Evolutionary conservation across 805 yeast species (phyloP).

Genomic region (Schwanniomyces pseudopolymorphus): DNA sequence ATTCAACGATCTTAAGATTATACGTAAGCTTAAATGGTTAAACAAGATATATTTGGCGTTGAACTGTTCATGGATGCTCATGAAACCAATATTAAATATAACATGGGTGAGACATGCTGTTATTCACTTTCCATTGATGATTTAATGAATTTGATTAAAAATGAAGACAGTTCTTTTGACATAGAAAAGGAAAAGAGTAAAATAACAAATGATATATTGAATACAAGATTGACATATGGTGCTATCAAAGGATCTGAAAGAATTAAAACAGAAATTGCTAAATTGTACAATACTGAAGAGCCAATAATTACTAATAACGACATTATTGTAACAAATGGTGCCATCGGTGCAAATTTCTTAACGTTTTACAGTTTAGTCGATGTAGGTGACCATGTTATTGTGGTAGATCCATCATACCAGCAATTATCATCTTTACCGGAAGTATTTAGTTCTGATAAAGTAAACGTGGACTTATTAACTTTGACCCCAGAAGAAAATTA

Average conservation of each 20-base stretch:
- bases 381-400: slow-evolving; percentile 47
- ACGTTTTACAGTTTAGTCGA: slow-evolving; percentile 43
- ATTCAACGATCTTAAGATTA: background rate
- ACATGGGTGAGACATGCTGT: slow-evolving; percentile 55
- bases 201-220: slow-evolving; percentile 14
- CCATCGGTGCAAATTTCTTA: slow-evolving; percentile 55
- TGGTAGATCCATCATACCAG: slow-evolving; percentile 50
- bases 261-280: slow-evolving; percentile 35
- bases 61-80: slow-evolving; percentile 55
- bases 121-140: slow-evolving; percentile 43
- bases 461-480: slow-evolving; percentile 32
- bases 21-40: slow-evolving; percentile 28
- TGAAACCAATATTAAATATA: slow-evolving; percentile 39
- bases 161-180: background rate
- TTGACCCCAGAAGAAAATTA: slow-evolving; percentile 33
- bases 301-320: slow-evolving; percentile 25
- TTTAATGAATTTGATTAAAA: slow-evolving; percentile 22
- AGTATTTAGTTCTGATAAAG: slow-evolving; percentile 39
- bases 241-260: slow-evolving; percentile 46
- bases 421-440: slow-evolving; percentile 49
- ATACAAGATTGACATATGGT: slow-evolving; percentile 42
- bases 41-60: slow-evolving; percentile 47
- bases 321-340: slow-evolving; percentile 53
- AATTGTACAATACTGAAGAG: slow-evolving; percentile 24
- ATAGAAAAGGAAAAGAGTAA: slow-evolving; percentile 14